A percentile compares a stretch with the other conserved stretches of the same genome.
phyloP scores from a whole-genome alignment of 495 filamentous ascomycete genomes.

The Aspergillus saccharolyticus region DNA sequence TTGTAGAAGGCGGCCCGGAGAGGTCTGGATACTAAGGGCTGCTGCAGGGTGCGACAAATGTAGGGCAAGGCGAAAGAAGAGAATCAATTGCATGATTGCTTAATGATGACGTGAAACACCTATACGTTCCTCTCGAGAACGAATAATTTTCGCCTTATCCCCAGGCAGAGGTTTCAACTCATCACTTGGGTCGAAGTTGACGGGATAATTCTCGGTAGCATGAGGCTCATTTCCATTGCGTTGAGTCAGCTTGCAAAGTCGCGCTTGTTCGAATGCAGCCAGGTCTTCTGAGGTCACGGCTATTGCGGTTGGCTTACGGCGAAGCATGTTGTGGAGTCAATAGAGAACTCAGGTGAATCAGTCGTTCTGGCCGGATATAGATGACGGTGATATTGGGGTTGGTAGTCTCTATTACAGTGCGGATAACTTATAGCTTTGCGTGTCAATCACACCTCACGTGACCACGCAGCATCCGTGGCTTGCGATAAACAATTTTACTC shows the following conservation, averaged over 20 bases:
- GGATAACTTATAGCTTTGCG: too few species aligned
- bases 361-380: too few species aligned
- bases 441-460: constrained; percentile 6
- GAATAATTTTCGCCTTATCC: constrained; percentile 47
- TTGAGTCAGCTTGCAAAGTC: constrained; percentile 28
- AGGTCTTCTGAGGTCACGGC: constrained; percentile 75
- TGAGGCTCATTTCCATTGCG: constrained; percentile 24
- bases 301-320: constrained; percentile 73
- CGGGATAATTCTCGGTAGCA: constrained; percentile 16
- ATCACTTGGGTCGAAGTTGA: constrained; percentile 51
- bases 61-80: neutral
- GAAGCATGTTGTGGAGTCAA: constrained; percentile 55
- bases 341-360: neutral
- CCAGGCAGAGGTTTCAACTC: constrained; percentile 53
- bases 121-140: constrained; percentile 48
- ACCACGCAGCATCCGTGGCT: neutral
- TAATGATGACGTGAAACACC: constrained; percentile 34
- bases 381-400: neutral
- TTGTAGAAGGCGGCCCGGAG: too few species aligned
- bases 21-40: too few species aligned
- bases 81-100: constrained; percentile 1
- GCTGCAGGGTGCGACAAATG: too few species aligned
- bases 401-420: too few species aligned
- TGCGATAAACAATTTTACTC: neutral
- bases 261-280: constrained; percentile 64